phyloP scores from a whole-genome alignment of 2,329 filamentous ascomycete genomes.

The Phaeophleospora eucalypticola region DNA sequence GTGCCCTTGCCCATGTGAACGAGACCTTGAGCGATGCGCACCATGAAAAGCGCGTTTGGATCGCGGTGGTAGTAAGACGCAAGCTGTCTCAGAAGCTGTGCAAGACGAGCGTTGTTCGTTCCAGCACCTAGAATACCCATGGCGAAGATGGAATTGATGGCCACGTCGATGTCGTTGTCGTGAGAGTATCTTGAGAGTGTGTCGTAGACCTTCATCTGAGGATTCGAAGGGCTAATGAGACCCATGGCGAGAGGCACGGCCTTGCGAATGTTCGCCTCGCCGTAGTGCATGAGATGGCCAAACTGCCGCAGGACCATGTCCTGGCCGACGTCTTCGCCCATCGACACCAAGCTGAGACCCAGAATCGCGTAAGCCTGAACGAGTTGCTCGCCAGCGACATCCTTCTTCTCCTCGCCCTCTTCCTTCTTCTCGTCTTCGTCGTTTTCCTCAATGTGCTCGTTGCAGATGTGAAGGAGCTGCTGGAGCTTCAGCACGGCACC shows the following conservation, averaged over 20 bases:
- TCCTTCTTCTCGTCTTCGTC: constrained; percentile 60
- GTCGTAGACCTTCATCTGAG: constrained; percentile 99
- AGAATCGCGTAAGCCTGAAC: constrained; percentile 95
- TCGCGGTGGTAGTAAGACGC: constrained; percentile 98
- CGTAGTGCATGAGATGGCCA: constrained; percentile 98
- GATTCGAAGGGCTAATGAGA: constrained; percentile 93
- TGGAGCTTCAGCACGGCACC: constrained; percentile 96
- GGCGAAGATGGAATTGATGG: constrained; percentile 96
- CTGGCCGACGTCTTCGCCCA: constrained; percentile 97
- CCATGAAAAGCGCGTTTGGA: constrained; percentile 96
- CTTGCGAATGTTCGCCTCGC: constrained; percentile 93
- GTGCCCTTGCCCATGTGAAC: constrained; percentile 99
- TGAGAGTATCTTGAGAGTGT: constrained; percentile 95
- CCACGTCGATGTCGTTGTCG: constrained; percentile 97
- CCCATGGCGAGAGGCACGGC: constrained; percentile 96
- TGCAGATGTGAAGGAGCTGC: constrained; percentile 95
- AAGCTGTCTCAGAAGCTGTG: constrained; percentile 87
- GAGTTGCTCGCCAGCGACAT: constrained; percentile 69
- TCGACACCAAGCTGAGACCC: constrained; percentile 87
- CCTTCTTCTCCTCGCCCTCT: constrained; percentile 66
- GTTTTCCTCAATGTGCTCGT: constrained; percentile 91
- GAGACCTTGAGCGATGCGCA: constrained; percentile 94
- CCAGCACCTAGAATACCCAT: constrained; percentile 97
- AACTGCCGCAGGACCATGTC: constrained; percentile 98
- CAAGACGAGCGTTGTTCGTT: constrained; percentile 95